A percentile compares a stretch with the other conserved stretches of the same genome.
phyloP scores from a whole-genome alignment of 495 filamentous ascomycete genomes.

The Podospora pseudopauciseta region DNA sequence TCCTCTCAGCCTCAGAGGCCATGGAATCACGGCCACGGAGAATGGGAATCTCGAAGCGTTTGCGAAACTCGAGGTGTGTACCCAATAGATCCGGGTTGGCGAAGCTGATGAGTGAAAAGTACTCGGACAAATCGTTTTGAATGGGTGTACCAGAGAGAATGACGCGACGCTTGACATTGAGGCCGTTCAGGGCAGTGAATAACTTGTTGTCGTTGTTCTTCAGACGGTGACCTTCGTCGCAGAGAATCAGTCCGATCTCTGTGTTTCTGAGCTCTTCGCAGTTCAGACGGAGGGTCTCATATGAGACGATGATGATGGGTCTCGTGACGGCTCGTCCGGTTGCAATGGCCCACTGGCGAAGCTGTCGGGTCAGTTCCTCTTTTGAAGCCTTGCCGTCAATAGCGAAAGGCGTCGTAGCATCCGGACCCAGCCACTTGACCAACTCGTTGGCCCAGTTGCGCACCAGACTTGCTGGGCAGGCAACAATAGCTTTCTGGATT shows the following conservation, averaged over 20 bases:
- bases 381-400: slow-evolving; percentile 96
- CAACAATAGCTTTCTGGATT: slow-evolving; percentile 97
- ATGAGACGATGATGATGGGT: slow-evolving; percentile 98
- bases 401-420: slow-evolving; percentile 89
- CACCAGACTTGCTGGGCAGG: slow-evolving; percentile 95
- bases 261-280: slow-evolving; percentile 81
- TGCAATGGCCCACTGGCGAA: slow-evolving; percentile 92
- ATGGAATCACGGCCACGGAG: slow-evolving; percentile 87
- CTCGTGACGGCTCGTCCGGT: slow-evolving; percentile 84
- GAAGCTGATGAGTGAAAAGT: slow-evolving; percentile 94
- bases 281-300: slow-evolving; percentile 91
- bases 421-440: slow-evolving; percentile 92
- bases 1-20: slow-evolving; percentile 75
- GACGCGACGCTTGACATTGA: slow-evolving; percentile 87
- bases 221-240: slow-evolving; percentile 96
- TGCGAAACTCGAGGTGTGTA: slow-evolving; percentile 86
- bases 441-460: slow-evolving; percentile 97
- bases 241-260: slow-evolving; percentile 90
- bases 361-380: slow-evolving; percentile 80
- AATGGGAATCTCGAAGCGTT: slow-evolving; percentile 91
- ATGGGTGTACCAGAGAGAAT: slow-evolving; percentile 97
- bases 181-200: slow-evolving; percentile 80
- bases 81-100: slow-evolving; percentile 92
- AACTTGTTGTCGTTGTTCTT: slow-evolving; percentile 97
- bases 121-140: slow-evolving; percentile 96